Evolutionary conservation across 202 grass and related monocot genomes (phyloP), one percentile per base, ranked within the genome.

Genomic region (Dendrocalamus latiflorus): DNA sequence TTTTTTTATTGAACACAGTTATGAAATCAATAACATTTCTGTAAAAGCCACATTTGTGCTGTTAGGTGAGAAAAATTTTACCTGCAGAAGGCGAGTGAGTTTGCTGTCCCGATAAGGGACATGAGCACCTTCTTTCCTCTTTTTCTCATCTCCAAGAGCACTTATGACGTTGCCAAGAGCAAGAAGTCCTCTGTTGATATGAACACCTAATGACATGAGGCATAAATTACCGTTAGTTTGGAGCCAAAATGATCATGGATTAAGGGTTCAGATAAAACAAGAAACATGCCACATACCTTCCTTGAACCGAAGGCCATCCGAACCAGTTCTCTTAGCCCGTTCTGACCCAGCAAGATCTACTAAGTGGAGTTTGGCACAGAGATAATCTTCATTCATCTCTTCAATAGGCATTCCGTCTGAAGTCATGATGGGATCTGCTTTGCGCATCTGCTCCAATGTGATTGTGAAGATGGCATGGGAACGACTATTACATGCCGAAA

Each of bases 381-480:
- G 93, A 88, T 94, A 99, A 59, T 99, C 93, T 49, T 96, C 93
- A 84, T 86, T 94, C 48, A 96, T 86, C 17, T 99, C 96, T 39
- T 99, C 96, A 28, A 90, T 85, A 53, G 77, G 87, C 72, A 89
- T 77, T 83, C 91, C 91, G 55, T 94, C 93, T 82, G 82, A 70
- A 77, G 83, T 74, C 81, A 90, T 81, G 72, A 90, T 79, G 59
- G 93, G 86, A 57, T 95, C 93, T 89, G 86, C 68, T 93, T 96
- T 99, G 59, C 93, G 89, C 93, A 99, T 96, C 91, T 99, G 96
- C 93, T 99, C 96, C 89, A 99, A 96, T 90, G 96, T 99, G 87
- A 99, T 99, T 87, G 96, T 99, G 88, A 99, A 99, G 87, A 99
- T 99, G 84, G 93, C 96, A 96, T 99, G 96, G 89, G 96, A 99